Conservation (phyloP, 208 protist genomes). For the Crithidia brevicula region DNA sequence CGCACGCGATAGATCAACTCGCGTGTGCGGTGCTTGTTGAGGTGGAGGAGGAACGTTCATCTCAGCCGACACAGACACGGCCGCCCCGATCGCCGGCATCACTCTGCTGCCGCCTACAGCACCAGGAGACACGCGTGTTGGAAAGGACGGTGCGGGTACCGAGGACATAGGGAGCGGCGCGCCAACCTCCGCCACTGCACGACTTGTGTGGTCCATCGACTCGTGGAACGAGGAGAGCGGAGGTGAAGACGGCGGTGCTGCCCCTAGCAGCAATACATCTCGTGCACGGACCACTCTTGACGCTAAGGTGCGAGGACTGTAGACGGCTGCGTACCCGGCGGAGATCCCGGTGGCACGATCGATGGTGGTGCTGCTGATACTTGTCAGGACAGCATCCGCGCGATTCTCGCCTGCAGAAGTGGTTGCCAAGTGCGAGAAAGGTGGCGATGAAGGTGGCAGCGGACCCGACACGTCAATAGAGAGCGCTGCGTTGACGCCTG, state of each 20-base stretch:
- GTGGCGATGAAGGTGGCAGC: background rate
- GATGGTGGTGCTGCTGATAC: background rate
- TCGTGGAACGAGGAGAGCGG: no score
- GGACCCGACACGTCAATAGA: slow-evolving; percentile 10
- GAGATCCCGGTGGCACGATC: background rate
- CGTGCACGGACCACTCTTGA: slow-evolving; percentile 7
- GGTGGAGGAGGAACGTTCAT: background rate
- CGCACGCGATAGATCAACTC: slow-evolving; percentile 5
- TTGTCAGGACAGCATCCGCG: no score
- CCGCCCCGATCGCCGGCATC: slow-evolving; percentile 17
- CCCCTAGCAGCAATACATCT: slow-evolving; percentile 4
- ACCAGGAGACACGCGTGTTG: background rate
- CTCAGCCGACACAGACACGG: background rate
- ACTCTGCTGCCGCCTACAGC: slow-evolving; percentile 3
- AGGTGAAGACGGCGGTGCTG: background rate
- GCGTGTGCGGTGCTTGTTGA: background rate
- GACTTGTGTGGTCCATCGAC: background rate
- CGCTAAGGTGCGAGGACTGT: slow-evolving; percentile 14
- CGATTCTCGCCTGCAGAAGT: slow-evolving; percentile 4
- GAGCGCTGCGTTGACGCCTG: background rate
- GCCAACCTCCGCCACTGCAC: background rate
- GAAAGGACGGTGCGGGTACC: no score
- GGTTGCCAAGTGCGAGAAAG: no score
- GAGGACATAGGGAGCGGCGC: no score
- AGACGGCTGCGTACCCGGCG: slow-evolving; percentile 12